Percentiles rank a stretch among this genome's conserved stretches.
These are phyloP conservation scores for Paramecium octaurelia DNA, from an alignment of 73 alveolate species.

Conservation along the genomic window DNA sequence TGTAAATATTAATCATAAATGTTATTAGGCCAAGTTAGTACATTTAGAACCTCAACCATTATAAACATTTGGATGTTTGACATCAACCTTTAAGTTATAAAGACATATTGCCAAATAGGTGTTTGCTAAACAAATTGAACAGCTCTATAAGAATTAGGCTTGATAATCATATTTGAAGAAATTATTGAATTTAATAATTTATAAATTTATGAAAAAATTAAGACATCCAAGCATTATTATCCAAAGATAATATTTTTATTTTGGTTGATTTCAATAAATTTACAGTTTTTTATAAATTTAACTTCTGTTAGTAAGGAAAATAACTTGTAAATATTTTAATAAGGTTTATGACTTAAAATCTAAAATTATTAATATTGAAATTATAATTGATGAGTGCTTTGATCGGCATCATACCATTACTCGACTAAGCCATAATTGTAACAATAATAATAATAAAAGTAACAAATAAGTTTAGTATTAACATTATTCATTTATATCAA, in stretches of 20 bases:
- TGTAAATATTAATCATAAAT: not conserved
- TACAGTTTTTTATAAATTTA: too few species aligned
- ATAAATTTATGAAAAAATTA: too few species aligned
- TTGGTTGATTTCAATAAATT: not conserved
- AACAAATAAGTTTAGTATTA: too few species aligned
- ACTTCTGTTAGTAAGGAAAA: too few species aligned
- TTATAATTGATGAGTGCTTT: too few species aligned
- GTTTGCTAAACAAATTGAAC: not conserved
- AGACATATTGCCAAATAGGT: not conserved
- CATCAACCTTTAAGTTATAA: not conserved
- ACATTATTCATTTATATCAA: too few species aligned
- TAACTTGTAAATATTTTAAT: too few species aligned
- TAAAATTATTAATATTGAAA: too few species aligned
- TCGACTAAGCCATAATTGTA: too few species aligned
- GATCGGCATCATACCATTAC: too few species aligned
- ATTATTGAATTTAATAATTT: not conserved
- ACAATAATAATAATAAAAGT: too few species aligned
- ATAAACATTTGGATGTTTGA: not conserved
- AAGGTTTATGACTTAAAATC: too few species aligned
- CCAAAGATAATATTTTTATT: not conserved
- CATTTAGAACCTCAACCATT: slow-evolving; percentile 52
- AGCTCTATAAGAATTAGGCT: not conserved
- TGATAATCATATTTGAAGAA: not conserved
- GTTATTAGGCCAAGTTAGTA: slow-evolving; percentile 1
- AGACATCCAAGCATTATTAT: not conserved